Evolutionary conservation across 176 grass and related monocot species (phyloP).

Genomic region (Zizania latifolia): DNA sequence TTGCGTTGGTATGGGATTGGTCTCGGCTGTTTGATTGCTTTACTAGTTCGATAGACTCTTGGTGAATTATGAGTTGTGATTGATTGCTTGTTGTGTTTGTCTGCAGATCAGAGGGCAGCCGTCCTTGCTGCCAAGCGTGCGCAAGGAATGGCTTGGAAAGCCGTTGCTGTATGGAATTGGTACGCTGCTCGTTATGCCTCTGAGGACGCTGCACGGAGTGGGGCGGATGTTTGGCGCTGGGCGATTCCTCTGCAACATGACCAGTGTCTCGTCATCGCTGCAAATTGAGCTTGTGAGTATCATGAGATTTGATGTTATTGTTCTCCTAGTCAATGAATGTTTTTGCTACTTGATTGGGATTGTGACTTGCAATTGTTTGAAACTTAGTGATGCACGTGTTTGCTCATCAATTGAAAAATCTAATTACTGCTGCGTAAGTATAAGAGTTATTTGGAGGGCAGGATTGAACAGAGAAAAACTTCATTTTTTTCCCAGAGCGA

Average conservation of each 20-base stretch:
- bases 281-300: constrained; percentile 85
- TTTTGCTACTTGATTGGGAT: background rate
- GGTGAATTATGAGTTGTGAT: background rate
- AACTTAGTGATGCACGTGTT: background rate
- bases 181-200: constrained; percentile 56
- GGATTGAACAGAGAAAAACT: background rate
- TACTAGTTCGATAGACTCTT: background rate
- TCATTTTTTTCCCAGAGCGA: background rate
- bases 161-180: constrained; percentile 72
- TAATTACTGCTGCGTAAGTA: background rate
- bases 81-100: background rate
- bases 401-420: background rate
- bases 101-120: constrained; percentile 66
- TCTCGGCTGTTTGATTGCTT: background rate
- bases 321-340: background rate
- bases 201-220: constrained; percentile 77
- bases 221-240: constrained; percentile 60
- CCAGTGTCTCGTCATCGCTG: constrained; percentile 61
- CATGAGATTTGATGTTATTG: background rate
- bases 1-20: background rate
- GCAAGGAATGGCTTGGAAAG: constrained; percentile 81
- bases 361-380: background rate
- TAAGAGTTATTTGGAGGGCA: background rate
- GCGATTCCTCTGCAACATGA: constrained; percentile 68
- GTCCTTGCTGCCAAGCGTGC: constrained; percentile 55